These are phyloP conservation scores for Pythium aristosporum DNA, from an alignment of 352 stramenopile genomes.

Conservation along the genomic window DNA sequence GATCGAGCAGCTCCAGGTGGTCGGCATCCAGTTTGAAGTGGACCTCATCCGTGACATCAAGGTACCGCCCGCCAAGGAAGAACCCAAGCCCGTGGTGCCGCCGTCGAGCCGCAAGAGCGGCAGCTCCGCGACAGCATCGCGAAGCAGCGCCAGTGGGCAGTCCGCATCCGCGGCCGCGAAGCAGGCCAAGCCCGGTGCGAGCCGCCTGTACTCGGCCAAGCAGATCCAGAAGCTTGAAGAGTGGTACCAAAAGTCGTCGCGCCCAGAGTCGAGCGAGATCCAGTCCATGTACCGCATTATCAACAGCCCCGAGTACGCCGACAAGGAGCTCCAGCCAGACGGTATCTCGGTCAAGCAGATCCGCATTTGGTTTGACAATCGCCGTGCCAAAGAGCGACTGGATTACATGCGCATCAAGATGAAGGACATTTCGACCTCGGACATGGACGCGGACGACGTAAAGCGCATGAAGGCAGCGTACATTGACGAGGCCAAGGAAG, in stretches of 20 bases:
- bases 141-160: constrained; percentile 29
- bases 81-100: constrained; percentile 41
- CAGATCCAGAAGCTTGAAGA: constrained; percentile 89
- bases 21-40: constrained; percentile 80
- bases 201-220: constrained; percentile 81
- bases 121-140: constrained; percentile 29
- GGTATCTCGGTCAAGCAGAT: constrained; percentile 88
- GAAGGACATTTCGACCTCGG: constrained; percentile 83
- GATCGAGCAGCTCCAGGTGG: constrained; percentile 76
- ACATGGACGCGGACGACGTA: constrained; percentile 81
- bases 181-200: constrained; percentile 74
- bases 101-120: constrained; percentile 31
- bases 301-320: constrained; percentile 79
- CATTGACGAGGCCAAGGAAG: constrained; percentile 87
- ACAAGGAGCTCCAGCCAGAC: constrained; percentile 82
- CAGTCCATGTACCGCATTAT: constrained; percentile 91
- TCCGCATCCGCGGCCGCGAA: constrained; percentile 11
- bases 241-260: constrained; percentile 84
- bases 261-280: constrained; percentile 81
- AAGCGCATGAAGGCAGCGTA: constrained; percentile 89
- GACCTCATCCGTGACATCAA: constrained; percentile 82
- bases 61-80: constrained; percentile 46
- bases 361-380: constrained; percentile 88
- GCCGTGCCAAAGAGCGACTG: constrained; percentile 77
- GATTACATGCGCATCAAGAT: constrained; percentile 91